Evolutionary conservation across 352 stramenopile species (phyloP), one percentile per base, ranked within the genome.

Genomic region (Saprolegnia diclina): DNA sequence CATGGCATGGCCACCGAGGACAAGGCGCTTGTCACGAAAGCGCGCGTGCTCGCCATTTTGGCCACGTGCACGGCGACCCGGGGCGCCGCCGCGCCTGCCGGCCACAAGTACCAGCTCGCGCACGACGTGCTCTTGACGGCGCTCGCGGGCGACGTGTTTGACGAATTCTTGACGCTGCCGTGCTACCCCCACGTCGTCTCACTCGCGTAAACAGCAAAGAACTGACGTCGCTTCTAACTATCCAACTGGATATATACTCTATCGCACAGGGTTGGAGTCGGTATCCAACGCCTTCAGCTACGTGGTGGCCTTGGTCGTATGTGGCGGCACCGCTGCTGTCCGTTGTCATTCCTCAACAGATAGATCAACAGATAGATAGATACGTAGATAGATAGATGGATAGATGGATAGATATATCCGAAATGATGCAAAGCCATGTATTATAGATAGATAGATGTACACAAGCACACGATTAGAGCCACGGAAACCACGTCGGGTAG

Each of bases 401-500:
- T 35, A 35, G 29, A 35, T 35, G 5, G 29, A 35, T 35, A 35
- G 29, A 35, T 35, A 5, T 35, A 35, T 35, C 29, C 29, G n/a
- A 35, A 35, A 35, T 35, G 29, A 35, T 35, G 29, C 29, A 35
- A 35, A 2, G 29, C 2, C 29, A 35, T 35, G 29, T 35, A 35
- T 35, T 35, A 35, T 22, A 54, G n/a, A 54, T 54, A 54, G 46
- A 29, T 29, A 54, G 46, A 29, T 29, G 5, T 54, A 29, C 46
- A 54, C 46, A 54, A 54, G 5, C n/a, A n/a, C n/a, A n/a, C n/a
- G 46, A 29, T 54, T 91, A 95, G 19, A 95, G 72, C 88, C 88
- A 95, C 0, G 88, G 88, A 26, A 76, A 91, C 88, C 88, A 95
- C 38, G 88, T 94, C 26, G 88, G 86, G 61, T 91, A 90, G 81